Percentiles rank a stretch among this genome's conserved stretches.
These are phyloP conservation scores for Dalbergia cultrata DNA, from an alignment of 306 rosid species.

Conservation along the genomic window DNA sequence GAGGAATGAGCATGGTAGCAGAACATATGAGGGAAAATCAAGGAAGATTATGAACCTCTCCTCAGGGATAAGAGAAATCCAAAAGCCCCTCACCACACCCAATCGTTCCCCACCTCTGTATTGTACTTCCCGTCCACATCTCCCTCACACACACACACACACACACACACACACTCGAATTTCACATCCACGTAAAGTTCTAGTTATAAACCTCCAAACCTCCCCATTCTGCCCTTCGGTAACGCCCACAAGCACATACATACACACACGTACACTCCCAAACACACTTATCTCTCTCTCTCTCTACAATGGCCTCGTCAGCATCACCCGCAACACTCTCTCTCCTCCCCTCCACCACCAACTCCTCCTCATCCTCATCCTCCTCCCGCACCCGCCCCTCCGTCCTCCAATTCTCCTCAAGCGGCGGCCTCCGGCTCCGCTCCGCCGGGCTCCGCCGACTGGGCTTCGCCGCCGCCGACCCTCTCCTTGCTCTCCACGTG, in stretches of 20 bases:
- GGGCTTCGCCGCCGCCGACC: slow-evolving; percentile 83
- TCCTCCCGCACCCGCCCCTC: slow-evolving; percentile 54
- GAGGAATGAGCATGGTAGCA: not conserved
- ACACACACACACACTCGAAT: not conserved
- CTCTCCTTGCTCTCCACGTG: slow-evolving; percentile 66
- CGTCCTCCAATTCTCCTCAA: slow-evolving; percentile 59
- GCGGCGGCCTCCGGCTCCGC: slow-evolving; percentile 57
- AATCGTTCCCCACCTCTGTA: slow-evolving; percentile 51
- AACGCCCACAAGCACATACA: not conserved
- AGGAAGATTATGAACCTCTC: slow-evolving; percentile 80
- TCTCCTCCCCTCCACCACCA: slow-evolving; percentile 67
- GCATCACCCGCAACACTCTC: slow-evolving; percentile 72
- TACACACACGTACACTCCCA: not conserved
- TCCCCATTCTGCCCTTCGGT: not conserved
- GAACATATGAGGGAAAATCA: slow-evolving; percentile 40
- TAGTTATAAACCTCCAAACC: not conserved
- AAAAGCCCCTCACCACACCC: slow-evolving; percentile 54
- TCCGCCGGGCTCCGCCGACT: slow-evolving; percentile 65
- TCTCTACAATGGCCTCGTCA: slow-evolving; percentile 80
- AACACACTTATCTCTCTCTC: not conserved
- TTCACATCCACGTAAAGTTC: slow-evolving; percentile 37
- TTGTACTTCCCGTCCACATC: slow-evolving; percentile 71
- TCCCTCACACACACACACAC: not conserved
- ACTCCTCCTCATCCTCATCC: slow-evolving; percentile 58
- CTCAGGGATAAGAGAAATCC: slow-evolving; percentile 85